These are phyloP conservation scores for Steccherinum ochraceum DNA, from an alignment of 768 basidiomycete genomes.

Conservation along the genomic window DNA sequence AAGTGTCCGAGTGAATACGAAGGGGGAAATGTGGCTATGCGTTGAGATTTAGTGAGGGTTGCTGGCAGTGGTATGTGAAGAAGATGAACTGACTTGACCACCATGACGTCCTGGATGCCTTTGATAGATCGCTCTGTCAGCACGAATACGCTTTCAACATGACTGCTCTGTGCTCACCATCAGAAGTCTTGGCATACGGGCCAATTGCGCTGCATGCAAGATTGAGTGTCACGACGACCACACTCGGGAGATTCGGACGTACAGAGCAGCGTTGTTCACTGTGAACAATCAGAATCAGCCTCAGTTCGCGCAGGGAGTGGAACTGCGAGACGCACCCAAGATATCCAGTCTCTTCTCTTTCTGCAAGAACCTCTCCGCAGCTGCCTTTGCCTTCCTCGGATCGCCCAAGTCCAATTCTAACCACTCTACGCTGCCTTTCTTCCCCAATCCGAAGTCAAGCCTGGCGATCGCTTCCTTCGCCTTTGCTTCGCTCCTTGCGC, in stretches of 20 bases:
- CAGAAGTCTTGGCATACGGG: neutral
- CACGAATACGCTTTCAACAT: too few relatives aligned
- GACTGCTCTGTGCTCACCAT: too few relatives aligned
- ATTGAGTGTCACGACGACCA: too few relatives aligned
- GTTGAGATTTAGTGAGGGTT: too few relatives aligned
- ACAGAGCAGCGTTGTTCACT: slow-evolving; percentile 47
- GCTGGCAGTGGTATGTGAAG: neutral
- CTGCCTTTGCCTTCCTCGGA: slow-evolving; percentile 25
- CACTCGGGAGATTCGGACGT: too few relatives aligned
- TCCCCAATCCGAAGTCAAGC: neutral
- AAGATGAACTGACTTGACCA: slow-evolving; percentile 35
- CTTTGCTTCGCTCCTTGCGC: slow-evolving; percentile 26
- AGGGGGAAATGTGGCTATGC: slow-evolving; percentile 45
- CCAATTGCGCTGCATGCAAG: too few relatives aligned
- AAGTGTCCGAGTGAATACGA: slow-evolving; percentile 47
- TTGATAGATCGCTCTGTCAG: too few relatives aligned
- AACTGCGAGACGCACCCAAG: slow-evolving; percentile 23
- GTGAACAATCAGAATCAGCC: slow-evolving; percentile 8
- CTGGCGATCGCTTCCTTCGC: slow-evolving; percentile 24
- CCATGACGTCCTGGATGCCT: slow-evolving; percentile 27
- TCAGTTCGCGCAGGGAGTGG: neutral
- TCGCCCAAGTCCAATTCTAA: slow-evolving; percentile 34
- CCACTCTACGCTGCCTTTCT: slow-evolving; percentile 16
- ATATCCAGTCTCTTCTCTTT: slow-evolving; percentile 37
- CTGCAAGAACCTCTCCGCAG: slow-evolving; percentile 30